phyloP scores from a whole-genome alignment of 208 protist species.

The Wallacemonas sp. region DNA sequence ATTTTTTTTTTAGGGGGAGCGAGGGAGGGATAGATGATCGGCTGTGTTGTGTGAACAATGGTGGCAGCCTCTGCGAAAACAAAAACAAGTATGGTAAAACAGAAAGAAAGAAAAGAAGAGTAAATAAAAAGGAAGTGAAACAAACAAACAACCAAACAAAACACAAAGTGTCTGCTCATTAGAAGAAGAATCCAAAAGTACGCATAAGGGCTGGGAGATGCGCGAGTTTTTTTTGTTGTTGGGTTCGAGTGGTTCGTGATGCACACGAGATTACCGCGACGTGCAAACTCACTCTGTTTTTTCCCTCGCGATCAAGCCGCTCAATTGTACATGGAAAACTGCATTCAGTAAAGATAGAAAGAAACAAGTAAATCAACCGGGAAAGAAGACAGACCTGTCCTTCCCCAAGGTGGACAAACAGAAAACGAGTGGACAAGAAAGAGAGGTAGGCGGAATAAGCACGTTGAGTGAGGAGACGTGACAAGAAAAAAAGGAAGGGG shows the following conservation, averaged over 20 bases:
- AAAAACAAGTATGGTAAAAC: neutral
- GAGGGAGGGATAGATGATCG: neutral
- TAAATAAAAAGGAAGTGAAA: neutral
- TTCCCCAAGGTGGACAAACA: too few species aligned
- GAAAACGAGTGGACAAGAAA: too few species aligned
- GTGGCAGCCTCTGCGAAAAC: neutral
- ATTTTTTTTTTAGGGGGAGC: neutral
- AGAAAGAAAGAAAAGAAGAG: conserved; percentile 6
- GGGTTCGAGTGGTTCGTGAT: too few species aligned
- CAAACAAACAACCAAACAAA: conserved; percentile 10
- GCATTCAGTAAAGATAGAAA: too few species aligned
- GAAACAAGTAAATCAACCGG: too few species aligned
- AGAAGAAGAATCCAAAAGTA: neutral
- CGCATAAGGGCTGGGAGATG: too few species aligned
- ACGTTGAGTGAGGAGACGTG: neutral
- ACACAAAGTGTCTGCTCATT: neutral
- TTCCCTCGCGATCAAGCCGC: too few species aligned
- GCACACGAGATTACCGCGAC: conserved; percentile 14
- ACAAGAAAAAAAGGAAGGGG: neutral
- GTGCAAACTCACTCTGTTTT: too few species aligned
- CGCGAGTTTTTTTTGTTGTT: too few species aligned
- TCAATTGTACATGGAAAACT: too few species aligned
- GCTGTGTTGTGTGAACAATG: neutral
- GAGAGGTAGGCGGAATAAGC: neutral
- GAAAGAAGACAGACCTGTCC: too few species aligned